Evolutionary conservation across 768 basidiomycete genomes (phyloP).

Genomic region (Boletus eberwhitei): DNA sequence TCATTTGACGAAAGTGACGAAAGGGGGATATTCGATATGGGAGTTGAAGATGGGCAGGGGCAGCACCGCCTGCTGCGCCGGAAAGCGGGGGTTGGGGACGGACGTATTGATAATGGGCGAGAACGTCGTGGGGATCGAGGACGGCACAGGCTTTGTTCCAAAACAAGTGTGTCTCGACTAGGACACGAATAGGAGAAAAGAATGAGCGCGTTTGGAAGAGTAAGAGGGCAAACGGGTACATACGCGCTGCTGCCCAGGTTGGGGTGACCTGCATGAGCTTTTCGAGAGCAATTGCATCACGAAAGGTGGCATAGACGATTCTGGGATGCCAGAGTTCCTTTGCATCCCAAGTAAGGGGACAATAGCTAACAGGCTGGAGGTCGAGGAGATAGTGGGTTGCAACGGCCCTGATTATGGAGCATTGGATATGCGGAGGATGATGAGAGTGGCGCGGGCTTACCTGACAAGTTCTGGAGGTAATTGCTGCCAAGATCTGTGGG

Average conservation of each 20-base stretch:
- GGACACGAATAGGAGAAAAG: background rate
- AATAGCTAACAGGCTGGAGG: slow-evolving; percentile 41
- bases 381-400: slow-evolving; percentile 54
- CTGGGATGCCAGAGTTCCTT: slow-evolving; percentile 58
- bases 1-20: slow-evolving; percentile 61
- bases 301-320: slow-evolving; percentile 59
- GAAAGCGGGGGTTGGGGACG: slow-evolving; percentile 35
- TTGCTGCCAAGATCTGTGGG: slow-evolving; percentile 58
- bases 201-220: slow-evolving; percentile 7
- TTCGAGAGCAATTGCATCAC: slow-evolving; percentile 60
- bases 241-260: slow-evolving; percentile 58
- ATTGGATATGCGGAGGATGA: slow-evolving; percentile 10
- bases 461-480: slow-evolving; percentile 59
- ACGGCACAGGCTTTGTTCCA: slow-evolving; percentile 63
- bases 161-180: slow-evolving; percentile 68
- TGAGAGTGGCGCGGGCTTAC: slow-evolving; percentile 40
- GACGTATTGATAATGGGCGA: slow-evolving; percentile 47
- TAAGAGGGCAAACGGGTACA: slow-evolving; percentile 27
- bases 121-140: slow-evolving; percentile 59
- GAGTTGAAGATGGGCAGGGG: slow-evolving; percentile 31
- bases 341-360: slow-evolving; percentile 46
- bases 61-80: slow-evolving; percentile 31
- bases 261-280: slow-evolving; percentile 61
- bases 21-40: slow-evolving; percentile 47
- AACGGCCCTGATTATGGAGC: slow-evolving; percentile 19